phyloP scores from a whole-genome alignment of 306 rosid genomes.

The Amphicarpaea edgeworthii region DNA sequence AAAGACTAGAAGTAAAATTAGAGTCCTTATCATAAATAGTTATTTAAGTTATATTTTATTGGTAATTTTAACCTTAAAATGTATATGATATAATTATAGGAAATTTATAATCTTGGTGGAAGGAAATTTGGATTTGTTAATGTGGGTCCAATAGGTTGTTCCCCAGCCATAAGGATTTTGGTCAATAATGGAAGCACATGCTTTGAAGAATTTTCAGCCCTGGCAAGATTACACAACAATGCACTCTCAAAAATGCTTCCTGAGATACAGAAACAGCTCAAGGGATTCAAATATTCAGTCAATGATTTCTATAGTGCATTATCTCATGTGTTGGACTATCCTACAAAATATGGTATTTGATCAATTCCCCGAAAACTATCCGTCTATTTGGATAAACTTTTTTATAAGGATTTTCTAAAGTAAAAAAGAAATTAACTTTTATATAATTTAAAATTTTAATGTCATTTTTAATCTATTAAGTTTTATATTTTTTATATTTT shows the following conservation, averaged over 20 bases:
- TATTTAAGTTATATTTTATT: too few species aligned
- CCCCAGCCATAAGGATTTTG: slow-evolving; percentile 39
- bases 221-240: slow-evolving; percentile 50
- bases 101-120: slow-evolving; percentile 55
- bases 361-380: too few species aligned
- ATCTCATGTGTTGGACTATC: slow-evolving; percentile 25
- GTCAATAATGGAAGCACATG: slow-evolving; percentile 41
- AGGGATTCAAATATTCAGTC: slow-evolving; percentile 58
- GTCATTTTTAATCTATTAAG: too few species aligned
- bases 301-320: slow-evolving; percentile 27
- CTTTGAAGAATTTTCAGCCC: slow-evolving; percentile 33
- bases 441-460: too few species aligned
- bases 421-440: too few species aligned
- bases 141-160: slow-evolving; percentile 45
- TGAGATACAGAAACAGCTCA: slow-evolving; percentile 43
- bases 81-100: slow-evolving; percentile 34
- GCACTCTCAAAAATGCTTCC: slow-evolving; percentile 37
- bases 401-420: too few species aligned
- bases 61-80: slow-evolving; percentile 1
- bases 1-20: too few species aligned
- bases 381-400: too few species aligned
- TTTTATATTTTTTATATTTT: too few species aligned
- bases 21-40: too few species aligned
- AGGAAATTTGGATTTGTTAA: slow-evolving; percentile 60
- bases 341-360: slow-evolving; percentile 50